Base-by-base conservation (phyloP, 495 filamentous ascomycete genomes). In the Penicillium samsonianum region DNA sequence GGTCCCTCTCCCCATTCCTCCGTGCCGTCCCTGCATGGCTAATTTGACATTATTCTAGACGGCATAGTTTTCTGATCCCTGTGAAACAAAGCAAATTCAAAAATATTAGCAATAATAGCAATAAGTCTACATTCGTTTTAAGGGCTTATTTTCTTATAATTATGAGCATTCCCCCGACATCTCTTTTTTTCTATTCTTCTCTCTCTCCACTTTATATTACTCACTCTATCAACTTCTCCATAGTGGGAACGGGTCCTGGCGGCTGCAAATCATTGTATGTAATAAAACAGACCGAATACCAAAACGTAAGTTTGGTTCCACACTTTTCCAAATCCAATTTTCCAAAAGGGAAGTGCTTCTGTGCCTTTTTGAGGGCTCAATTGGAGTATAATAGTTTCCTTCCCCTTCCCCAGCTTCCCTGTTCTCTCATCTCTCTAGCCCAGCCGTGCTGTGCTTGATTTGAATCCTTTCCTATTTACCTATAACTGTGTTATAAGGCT, bases 391-490 rank as follows among this genome's bases (percentile, higher is more conserved):
- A 52, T 59, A 68, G 47, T 54, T 59, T 26, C 35, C 64, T 52
- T 60, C 55, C 44, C 47, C 38, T 55, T 45, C 23, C 25, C 8
- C 23, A 25, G 23, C 19, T 51, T 50, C 25, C 26, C 19, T 53
- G 47, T 62, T 59, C 30, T 33, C 28, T 9, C 61, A 51, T 60
- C 59, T 67, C 58, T 59, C 54, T 60, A 55, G 64, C 61, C 60
- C 65, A 73, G 67, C 71, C 64, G 73, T 65, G 35, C 35, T n/a
- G 35, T 38, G 35, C 33, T 58, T 64, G 57, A 63, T 62, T 57
- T 45, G 59, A 58, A 60, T 64, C 38, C 26, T 17, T 56, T 46
- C 33, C n/a, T 45, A 51, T 48, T 48, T 12, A 23, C 53, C 40
- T 16, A 50, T 65, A 68, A 72, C 62, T 66, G 65, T 61, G 68